These are phyloP conservation scores for Trichosporon faecale DNA, from an alignment of 1,284 basidiomycete genomes.

Conservation along the genomic window DNA sequence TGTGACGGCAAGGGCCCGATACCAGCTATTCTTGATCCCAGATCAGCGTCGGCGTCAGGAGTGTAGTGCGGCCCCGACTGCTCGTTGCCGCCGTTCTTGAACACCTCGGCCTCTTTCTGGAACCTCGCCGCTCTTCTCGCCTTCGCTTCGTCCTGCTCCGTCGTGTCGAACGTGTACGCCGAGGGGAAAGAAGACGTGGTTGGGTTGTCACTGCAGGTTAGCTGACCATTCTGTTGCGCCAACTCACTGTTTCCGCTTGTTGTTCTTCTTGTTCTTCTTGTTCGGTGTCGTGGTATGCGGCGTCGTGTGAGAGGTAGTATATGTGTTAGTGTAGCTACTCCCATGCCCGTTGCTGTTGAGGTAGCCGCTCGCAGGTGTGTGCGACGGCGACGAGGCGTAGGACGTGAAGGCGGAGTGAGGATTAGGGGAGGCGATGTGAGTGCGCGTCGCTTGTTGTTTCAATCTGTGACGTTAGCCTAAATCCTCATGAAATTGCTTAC, in stretches of 20 bases:
- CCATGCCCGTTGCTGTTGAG: background rate
- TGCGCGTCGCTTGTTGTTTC: slow-evolving; percentile 37
- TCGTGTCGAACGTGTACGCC: slow-evolving; percentile 29
- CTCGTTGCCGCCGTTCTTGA: slow-evolving; percentile 6
- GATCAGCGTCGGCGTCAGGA: slow-evolving; percentile 9
- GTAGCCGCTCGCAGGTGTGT: slow-evolving; percentile 4
- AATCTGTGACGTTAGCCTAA: slow-evolving; percentile 26
- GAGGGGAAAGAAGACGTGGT: slow-evolving; percentile 18
- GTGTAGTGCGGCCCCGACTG: slow-evolving; percentile 9
- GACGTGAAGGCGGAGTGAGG: background rate
- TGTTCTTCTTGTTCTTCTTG: slow-evolving; percentile 27
- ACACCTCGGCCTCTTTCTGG: slow-evolving; percentile 22
- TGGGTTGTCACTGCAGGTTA: slow-evolving; percentile 19
- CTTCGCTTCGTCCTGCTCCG: slow-evolving; percentile 42
- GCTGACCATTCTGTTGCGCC: background rate
- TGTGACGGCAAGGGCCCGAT: slow-evolving; percentile 15
- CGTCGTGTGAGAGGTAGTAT: background rate
- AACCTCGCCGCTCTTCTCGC: slow-evolving; percentile 44
- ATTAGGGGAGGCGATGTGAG: slow-evolving; percentile 6
- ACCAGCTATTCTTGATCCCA: slow-evolving; percentile 16
- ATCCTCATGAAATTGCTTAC: slow-evolving; percentile 24
- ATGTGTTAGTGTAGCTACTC: slow-evolving; percentile 5
- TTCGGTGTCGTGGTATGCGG: background rate
- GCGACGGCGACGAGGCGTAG: slow-evolving; percentile 10
- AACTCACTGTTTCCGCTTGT: slow-evolving; percentile 45